Percentiles rank a stretch among this genome's conserved stretches.
These are phyloP conservation scores for Clarireedia paspali DNA, from an alignment of 2,329 filamentous ascomycete genomes.

Conservation along the genomic window DNA sequence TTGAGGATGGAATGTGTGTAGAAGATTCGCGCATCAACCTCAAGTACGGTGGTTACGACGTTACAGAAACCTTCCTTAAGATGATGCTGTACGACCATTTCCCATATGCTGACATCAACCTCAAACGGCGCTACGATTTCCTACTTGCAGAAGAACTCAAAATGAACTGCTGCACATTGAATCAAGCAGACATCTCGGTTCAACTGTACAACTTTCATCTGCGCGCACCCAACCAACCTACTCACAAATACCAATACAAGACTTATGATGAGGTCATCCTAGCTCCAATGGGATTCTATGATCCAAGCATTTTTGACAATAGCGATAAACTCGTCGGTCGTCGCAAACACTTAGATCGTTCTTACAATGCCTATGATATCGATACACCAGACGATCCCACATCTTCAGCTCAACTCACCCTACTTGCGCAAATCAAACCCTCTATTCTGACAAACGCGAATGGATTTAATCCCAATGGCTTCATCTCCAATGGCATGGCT, in stretches of 20 bases:
- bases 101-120: slow-evolving; percentile 89
- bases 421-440: slow-evolving; percentile 52
- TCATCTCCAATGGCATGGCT: slow-evolving; percentile 26
- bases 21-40: slow-evolving; percentile 93
- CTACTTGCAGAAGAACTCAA: slow-evolving; percentile 93
- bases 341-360: slow-evolving; percentile 74
- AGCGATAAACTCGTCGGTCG: slow-evolving; percentile 70
- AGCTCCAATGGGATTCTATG: slow-evolving; percentile 92
- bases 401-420: slow-evolving; percentile 72
- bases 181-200: slow-evolving; percentile 81
- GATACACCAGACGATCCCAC: slow-evolving; percentile 80
- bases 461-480: slow-evolving; percentile 32
- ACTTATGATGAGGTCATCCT: slow-evolving; percentile 93
- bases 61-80: slow-evolving; percentile 90
- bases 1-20: slow-evolving; percentile 90
- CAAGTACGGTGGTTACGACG: slow-evolving; percentile 87
- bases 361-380: slow-evolving; percentile 88
- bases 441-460: slow-evolving; percentile 41
- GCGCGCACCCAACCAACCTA: slow-evolving; percentile 79
- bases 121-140: slow-evolving; percentile 84
- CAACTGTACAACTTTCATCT: slow-evolving; percentile 87
- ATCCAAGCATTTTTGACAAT: slow-evolving; percentile 80
- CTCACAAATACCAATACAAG: slow-evolving; percentile 90
- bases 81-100: slow-evolving; percentile 98
- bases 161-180: slow-evolving; percentile 85